Conservation (phyloP, 1,284 basidiomycete genomes). For the Vanrija pseudolonga region DNA sequence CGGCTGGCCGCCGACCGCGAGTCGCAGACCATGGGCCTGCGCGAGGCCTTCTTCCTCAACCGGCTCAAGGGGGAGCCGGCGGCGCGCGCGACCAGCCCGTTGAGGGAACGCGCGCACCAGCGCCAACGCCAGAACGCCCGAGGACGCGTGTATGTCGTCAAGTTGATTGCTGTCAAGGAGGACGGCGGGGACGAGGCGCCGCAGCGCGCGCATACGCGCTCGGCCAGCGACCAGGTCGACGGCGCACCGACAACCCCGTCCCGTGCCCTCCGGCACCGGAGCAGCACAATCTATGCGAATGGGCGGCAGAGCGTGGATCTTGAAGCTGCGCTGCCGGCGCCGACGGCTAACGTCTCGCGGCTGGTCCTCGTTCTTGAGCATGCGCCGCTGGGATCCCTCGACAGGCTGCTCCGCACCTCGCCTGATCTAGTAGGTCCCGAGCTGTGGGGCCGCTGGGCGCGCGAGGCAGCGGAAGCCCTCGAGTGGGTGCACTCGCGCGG, state of each 20-base stretch:
- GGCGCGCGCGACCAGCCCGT: conserved; percentile 14
- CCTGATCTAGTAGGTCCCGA: conserved; percentile 39
- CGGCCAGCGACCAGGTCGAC: conserved; percentile 1
- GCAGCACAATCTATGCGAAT: conserved; percentile 9
- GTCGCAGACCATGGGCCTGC: conserved; percentile 49
- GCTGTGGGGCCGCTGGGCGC: conserved; percentile 49
- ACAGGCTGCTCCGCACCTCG: conserved; percentile 43
- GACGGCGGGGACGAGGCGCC: conserved; percentile 14
- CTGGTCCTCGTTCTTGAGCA: conserved; percentile 49
- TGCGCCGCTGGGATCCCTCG: conserved; percentile 46
- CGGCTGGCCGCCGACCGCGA: conserved; percentile 49
- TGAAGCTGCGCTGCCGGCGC: not conserved
- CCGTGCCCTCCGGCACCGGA: conserved; percentile 5
- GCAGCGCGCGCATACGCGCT: not conserved
- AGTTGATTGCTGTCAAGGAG: conserved; percentile 44
- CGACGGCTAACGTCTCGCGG: conserved; percentile 17
- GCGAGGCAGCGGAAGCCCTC: conserved; percentile 46
- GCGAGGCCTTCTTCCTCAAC: conserved; percentile 52
- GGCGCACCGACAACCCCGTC: not conserved
- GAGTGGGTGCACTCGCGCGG: conserved; percentile 50
- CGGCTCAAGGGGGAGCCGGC: conserved; percentile 27
- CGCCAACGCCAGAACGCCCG: not conserved
- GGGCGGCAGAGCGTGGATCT: not conserved
- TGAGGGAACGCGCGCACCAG: conserved; percentile 1
- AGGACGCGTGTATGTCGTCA: conserved; percentile 36